Conservation (phyloP, 2,329 filamentous ascomycete genomes). For the Arachnopeziza araneosa region DNA sequence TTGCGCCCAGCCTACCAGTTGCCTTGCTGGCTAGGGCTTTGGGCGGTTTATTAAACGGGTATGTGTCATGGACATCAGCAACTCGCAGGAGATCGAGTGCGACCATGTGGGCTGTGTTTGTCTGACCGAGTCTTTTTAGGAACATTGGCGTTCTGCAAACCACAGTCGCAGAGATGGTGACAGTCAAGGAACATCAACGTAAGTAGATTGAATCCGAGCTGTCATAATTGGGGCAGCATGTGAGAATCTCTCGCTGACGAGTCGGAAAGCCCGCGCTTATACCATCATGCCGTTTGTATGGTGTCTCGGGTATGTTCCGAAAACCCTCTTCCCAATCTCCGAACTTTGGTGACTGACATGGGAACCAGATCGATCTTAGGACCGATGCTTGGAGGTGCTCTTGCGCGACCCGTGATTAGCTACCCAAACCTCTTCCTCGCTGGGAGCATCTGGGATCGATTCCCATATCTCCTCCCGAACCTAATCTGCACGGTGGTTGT, state of each 20-base stretch:
- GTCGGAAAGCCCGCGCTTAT: conserved; percentile 70
- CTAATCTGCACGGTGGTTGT: conserved; percentile 82
- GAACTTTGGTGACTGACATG: background rate
- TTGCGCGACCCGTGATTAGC: conserved; percentile 79
- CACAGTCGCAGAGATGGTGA: conserved; percentile 89
- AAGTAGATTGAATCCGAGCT: conserved; percentile 32
- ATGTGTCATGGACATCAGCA: conserved; percentile 32
- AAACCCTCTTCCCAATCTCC: background rate
- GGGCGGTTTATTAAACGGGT: conserved; percentile 90
- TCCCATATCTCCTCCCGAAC: conserved; percentile 88
- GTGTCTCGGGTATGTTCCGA: conserved; percentile 71
- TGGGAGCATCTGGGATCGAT: conserved; percentile 76
- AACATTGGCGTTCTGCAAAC: conserved; percentile 96
- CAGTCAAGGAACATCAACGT: conserved; percentile 89
- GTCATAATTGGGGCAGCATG: background rate
- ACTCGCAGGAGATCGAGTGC: background rate
- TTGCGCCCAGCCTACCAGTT: conserved; percentile 73
- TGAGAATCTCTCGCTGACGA: conserved; percentile 29
- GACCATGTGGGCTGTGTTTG: conserved; percentile 10
- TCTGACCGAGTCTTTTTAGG: conserved; percentile 38
- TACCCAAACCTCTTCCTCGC: conserved; percentile 69
- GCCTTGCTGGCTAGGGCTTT: conserved; percentile 84
- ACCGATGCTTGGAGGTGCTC: conserved; percentile 81
- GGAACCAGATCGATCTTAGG: conserved; percentile 74
- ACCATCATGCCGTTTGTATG: conserved; percentile 98